Conservation (phyloP, 129 eudicot species). For the Glebionis coronaria region DNA sequence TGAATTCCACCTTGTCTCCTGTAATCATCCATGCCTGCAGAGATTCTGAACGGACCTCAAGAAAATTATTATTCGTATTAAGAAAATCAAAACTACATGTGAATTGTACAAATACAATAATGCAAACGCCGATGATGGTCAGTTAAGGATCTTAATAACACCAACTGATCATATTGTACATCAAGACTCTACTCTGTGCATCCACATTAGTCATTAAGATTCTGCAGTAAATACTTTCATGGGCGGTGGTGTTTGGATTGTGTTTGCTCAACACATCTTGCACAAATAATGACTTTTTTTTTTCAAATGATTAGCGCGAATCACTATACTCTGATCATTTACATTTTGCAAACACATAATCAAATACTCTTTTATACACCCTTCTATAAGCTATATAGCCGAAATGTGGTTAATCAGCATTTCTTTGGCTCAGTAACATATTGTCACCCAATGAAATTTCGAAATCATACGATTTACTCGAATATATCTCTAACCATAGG, state of each 20-base stretch:
- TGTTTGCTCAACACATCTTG: too few relatives aligned
- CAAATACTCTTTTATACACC: too few relatives aligned
- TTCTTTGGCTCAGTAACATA: neutral
- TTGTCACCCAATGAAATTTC: neutral
- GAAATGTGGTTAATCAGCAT: neutral
- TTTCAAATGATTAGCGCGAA: too few relatives aligned
- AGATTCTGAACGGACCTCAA: neutral
- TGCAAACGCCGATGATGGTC: too few relatives aligned
- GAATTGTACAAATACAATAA: neutral
- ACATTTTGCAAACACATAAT: too few relatives aligned
- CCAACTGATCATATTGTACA: too few relatives aligned
- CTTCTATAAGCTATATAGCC: neutral
- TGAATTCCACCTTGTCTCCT: constrained; percentile 48
- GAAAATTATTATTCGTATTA: neutral
- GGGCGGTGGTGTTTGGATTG: too few relatives aligned
- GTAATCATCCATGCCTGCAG: constrained; percentile 35
- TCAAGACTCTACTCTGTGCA: too few relatives aligned
- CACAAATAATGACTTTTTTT: too few relatives aligned
- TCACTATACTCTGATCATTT: neutral
- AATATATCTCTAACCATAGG: neutral
- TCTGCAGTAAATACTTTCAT: too few relatives aligned
- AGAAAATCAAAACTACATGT: neutral
- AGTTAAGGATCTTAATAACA: too few relatives aligned
- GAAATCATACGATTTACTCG: neutral
- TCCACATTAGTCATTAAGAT: too few relatives aligned